phyloP scores from a whole-genome alignment of 2,329 filamentous ascomycete genomes.

The Ceratocystis eucalypticola region DNA sequence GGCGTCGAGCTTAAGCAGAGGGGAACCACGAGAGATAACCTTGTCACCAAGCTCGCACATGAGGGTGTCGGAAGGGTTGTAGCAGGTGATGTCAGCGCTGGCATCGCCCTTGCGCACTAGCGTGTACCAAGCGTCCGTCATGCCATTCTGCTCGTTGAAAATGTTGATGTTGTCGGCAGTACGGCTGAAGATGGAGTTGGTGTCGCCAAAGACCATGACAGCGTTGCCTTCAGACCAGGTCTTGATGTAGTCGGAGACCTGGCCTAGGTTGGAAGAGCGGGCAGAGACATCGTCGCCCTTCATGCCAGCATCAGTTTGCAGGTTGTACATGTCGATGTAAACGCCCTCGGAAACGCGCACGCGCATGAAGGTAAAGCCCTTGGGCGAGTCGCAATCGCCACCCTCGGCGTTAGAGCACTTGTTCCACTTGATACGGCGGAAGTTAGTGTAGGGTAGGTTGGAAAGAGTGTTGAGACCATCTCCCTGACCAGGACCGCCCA shows the following conservation, averaged over 20 bases:
- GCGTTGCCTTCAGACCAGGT: conserved; percentile 44
- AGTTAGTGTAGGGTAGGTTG: conserved; percentile 43
- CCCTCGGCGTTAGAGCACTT: conserved; percentile 42
- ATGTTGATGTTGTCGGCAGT: conserved; percentile 39
- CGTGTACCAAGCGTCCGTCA: conserved; percentile 48
- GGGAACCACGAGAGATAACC: conserved; percentile 43
- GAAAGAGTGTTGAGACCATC: conserved; percentile 51
- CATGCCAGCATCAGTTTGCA: conserved; percentile 52
- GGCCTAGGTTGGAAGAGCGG: conserved; percentile 44
- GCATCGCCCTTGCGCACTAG: conserved; percentile 37
- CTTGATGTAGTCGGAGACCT: conserved; percentile 45
- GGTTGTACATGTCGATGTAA: conserved; percentile 51
- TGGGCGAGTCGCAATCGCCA: conserved; percentile 51
- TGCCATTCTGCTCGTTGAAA: conserved; percentile 36
- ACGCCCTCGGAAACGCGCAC: conserved; percentile 34
- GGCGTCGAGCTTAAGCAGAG: conserved; percentile 34
- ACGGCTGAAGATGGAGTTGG: conserved; percentile 52
- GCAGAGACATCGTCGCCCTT: conserved; percentile 39
- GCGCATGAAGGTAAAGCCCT: conserved; percentile 57
- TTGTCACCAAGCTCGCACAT: conserved; percentile 56
- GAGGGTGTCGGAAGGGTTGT: conserved; percentile 40
- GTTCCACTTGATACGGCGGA: conserved; percentile 45
- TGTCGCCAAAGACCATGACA: conserved; percentile 51
- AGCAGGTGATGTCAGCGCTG: conserved; percentile 35
- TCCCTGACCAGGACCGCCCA: conserved; percentile 50